phyloP scores from a whole-genome alignment of 1,139 yeast genomes.

The Saccharomyces pastorianus region DNA sequence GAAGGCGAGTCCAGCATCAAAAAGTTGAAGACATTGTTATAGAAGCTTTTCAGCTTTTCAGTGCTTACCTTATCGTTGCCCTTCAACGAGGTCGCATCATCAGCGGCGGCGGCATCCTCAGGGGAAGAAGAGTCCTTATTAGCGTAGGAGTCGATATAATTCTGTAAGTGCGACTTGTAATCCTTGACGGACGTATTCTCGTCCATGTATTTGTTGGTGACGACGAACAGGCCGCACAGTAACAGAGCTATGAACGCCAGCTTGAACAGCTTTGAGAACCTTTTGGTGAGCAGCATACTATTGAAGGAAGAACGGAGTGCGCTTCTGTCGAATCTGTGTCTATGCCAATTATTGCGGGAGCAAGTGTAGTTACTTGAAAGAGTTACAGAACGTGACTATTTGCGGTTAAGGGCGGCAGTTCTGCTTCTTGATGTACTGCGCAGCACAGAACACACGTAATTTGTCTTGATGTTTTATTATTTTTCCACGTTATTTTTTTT shows the following conservation, averaged over 20 bases:
- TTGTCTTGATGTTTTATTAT: background rate
- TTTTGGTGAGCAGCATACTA: slow-evolving; percentile 10
- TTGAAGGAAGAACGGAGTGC: background rate
- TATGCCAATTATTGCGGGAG: no score
- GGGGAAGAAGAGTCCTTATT: background rate
- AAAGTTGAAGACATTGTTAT: slow-evolving; percentile 21
- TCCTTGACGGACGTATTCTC: slow-evolving; percentile 11
- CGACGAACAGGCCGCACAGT: slow-evolving; percentile 11
- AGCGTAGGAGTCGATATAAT: background rate
- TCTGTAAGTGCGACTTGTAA: background rate
- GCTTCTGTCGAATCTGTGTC: background rate
- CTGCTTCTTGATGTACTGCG: background rate
- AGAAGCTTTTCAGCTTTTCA: slow-evolving; percentile 18
- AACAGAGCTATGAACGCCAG: slow-evolving; percentile 10
- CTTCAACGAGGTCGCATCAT: background rate
- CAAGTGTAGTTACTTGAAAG: background rate
- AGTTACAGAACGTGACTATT: background rate
- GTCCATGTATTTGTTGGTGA: slow-evolving; percentile 10
- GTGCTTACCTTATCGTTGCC: slow-evolving; percentile 4
- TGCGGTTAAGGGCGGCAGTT: background rate
- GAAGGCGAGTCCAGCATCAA: slow-evolving; percentile 20
- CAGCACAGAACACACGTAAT: background rate
- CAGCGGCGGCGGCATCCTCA: slow-evolving; percentile 1
- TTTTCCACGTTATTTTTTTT: background rate
- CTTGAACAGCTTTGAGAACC: slow-evolving; percentile 18